Percentiles rank a stretch among this genome's conserved stretches.
Conservation (phyloP, 202 grass and related monocot species). For the Carex arenaria region DNA sequence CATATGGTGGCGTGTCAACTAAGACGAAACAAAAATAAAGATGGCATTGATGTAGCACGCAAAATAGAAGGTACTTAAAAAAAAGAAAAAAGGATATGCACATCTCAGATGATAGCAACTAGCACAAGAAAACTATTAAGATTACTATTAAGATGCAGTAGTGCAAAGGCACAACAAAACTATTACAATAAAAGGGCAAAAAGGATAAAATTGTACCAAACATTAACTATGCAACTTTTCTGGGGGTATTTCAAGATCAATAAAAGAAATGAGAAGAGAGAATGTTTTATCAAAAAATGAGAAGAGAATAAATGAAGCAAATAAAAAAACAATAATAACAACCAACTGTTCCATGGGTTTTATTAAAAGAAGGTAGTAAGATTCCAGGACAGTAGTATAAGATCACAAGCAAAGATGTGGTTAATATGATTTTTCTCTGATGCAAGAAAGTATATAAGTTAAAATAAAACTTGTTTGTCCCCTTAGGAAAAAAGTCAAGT, state of each 20-base stretch:
- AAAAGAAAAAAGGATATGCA: background rate
- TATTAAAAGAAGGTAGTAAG: background rate
- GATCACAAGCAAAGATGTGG: background rate
- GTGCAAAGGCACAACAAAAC: background rate
- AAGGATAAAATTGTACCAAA: background rate
- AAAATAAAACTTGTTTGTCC: conserved; percentile 3
- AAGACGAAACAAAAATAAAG: background rate
- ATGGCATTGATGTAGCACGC: background rate
- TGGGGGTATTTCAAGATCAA: background rate
- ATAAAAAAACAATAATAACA: background rate
- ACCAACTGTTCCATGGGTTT: background rate
- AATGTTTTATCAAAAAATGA: background rate
- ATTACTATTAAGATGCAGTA: conserved; percentile 6
- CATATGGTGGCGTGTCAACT: background rate
- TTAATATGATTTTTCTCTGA: background rate
- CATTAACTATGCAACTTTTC: background rate
- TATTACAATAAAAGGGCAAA: background rate
- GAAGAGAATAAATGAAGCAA: background rate
- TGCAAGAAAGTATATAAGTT: background rate
- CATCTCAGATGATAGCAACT: background rate
- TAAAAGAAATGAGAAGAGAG: background rate
- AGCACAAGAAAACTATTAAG: background rate
- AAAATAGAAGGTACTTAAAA: background rate
- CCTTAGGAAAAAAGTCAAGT: conserved; percentile 4
- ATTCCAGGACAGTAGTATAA: background rate